Evolutionary conservation across 495 filamentous ascomycete species (phyloP).

Genomic region (Aspergillus leporis): DNA sequence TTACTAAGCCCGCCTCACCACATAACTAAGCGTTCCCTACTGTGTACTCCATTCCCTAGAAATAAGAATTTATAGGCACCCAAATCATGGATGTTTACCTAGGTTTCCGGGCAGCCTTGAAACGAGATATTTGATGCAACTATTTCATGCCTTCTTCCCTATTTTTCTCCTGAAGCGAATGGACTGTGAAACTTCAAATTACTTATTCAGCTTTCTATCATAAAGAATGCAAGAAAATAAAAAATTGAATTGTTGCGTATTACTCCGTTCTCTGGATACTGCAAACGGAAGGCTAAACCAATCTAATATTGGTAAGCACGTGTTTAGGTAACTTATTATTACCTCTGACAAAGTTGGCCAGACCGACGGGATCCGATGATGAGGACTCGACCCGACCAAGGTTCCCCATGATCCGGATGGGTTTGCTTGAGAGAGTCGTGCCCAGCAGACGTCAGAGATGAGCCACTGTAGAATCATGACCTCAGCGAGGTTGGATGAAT

Average conservation of each 20-base stretch:
- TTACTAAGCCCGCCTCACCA: background rate
- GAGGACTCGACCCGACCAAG: background rate
- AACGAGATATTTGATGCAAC: too few relatives aligned
- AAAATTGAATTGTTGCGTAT: background rate
- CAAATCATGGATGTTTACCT: too few relatives aligned
- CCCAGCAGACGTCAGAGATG: background rate
- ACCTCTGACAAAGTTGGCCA: background rate
- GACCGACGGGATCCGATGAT: background rate
- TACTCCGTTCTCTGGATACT: background rate
- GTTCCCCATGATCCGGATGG: background rate
- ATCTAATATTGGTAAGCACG: background rate
- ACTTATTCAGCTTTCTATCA: too few relatives aligned
- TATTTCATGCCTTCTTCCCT: too few relatives aligned
- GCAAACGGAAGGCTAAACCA: background rate
- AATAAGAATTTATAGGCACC: too few relatives aligned
- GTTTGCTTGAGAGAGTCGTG: background rate
- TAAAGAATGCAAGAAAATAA: too few relatives aligned
- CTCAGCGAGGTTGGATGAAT: background rate
- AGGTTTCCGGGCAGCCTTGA: too few relatives aligned
- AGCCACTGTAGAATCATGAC: slow-evolving; percentile 1
- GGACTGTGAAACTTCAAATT: too few relatives aligned
- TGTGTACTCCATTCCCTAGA: too few relatives aligned
- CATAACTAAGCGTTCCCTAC: background rate
- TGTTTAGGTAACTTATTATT: background rate
- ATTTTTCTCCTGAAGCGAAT: too few relatives aligned